phyloP scores from a whole-genome alignment of 2,329 filamentous ascomycete species.

The Xylariaceae sp. region DNA sequence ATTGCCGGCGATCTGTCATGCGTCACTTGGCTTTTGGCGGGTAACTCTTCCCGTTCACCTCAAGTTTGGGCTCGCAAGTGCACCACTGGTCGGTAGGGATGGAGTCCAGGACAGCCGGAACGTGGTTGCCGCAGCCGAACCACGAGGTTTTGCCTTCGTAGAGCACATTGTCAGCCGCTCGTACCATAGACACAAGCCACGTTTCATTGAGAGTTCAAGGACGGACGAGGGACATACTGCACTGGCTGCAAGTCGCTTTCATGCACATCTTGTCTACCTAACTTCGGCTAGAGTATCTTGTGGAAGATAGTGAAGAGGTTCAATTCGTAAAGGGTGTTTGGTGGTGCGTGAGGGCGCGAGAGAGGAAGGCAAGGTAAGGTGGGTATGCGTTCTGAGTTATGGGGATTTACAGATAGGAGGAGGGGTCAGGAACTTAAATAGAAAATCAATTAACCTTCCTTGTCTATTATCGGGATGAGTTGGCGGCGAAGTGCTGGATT shows the following conservation, averaged over 20 bases:
- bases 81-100: slow-evolving; percentile 67
- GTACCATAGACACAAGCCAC: too few relatives aligned
- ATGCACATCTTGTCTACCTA: slow-evolving; percentile 63
- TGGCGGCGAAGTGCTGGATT: slow-evolving; percentile 22
- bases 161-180: neutral
- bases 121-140: slow-evolving; percentile 69
- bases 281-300: neutral
- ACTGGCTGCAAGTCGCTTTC: slow-evolving; percentile 65
- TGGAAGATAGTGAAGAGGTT: too few relatives aligned
- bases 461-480: slow-evolving; percentile 22
- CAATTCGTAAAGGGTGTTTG: neutral
- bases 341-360: neutral
- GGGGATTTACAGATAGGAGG: too few relatives aligned
- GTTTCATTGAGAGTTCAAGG: neutral
- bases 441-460: too few relatives aligned
- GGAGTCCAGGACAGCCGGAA: slow-evolving; percentile 65
- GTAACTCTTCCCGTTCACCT: slow-evolving; percentile 65
- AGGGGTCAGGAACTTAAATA: too few relatives aligned
- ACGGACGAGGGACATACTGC: slow-evolving; percentile 56
- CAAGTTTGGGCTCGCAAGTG: slow-evolving; percentile 67
- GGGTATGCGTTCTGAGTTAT: too few relatives aligned
- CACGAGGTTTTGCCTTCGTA: slow-evolving; percentile 63
- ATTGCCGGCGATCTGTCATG: too few relatives aligned
- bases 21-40: slow-evolving; percentile 62
- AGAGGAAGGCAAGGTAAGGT: too few relatives aligned